Base-by-base conservation (phyloP, 23 red algal species). In the Cyanidioschyzon merolae region DNA sequence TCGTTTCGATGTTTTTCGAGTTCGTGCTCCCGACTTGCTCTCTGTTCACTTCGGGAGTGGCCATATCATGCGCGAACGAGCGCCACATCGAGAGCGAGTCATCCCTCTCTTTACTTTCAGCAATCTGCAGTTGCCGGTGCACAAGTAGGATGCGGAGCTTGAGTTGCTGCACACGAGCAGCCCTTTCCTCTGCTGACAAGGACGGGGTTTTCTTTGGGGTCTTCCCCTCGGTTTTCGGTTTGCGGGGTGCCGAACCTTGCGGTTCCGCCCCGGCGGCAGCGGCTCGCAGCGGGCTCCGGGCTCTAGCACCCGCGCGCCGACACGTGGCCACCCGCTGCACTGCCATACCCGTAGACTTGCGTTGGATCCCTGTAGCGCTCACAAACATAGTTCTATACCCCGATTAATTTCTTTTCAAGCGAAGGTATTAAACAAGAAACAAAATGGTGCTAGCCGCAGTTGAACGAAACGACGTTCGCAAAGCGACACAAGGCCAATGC, bases 61-160 rank as follows among this genome's bases (percentile, higher is more conserved):
- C 21, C 21, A 71, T 32, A 7, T 71, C 63, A 7, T 25, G n/a
- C 12, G 63, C 63, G 12, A 35, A 7, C 7, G n/a, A 32, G 63
- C 63, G 63, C 63, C 63, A 71, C 16, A 71, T 15, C 7, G 21
- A 7, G 12, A 35, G n/a, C 63, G 63, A 27, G 30, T 71, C 63
- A 27, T 35, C 32, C 63, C 30, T 35, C n/a, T 3, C 2, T 7
- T 7, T 17, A 7, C n/a, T 32, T 27, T 71, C 63, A 3, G 63
- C 63, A 7, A 71, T 27, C 63, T 71, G 63, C 12, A 71, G 63
- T 71, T 25, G 32, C 21, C 63, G 12, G 32, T 71, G 63, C 63
- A 71, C 63, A 25, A 32, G 63, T 12, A 32, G 29, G 3, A 71
- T 32, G 21, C 32, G 63, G 12, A 71, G 12, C 63, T 71, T 71